phyloP scores from a whole-genome alignment of 305 asterid species.

The Rubia balearica region DNA sequence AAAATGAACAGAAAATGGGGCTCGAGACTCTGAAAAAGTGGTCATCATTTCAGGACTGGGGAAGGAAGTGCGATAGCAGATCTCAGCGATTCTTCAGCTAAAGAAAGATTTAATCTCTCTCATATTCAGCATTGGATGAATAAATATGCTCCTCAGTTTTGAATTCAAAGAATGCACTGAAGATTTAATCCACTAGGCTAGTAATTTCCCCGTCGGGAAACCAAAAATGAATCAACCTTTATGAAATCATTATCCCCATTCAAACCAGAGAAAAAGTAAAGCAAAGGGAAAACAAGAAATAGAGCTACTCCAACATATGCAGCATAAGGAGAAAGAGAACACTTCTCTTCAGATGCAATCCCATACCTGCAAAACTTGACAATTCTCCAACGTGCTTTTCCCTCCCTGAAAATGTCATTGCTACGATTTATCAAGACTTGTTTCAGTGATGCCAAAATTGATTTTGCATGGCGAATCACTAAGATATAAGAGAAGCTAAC shows the following conservation, averaged over 20 bases:
- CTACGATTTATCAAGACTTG: not conserved
- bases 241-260: not conserved
- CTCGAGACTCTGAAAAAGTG: not conserved
- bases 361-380: constrained; percentile 90
- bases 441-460: not conserved
- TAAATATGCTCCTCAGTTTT: not conserved
- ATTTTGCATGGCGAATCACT: not conserved
- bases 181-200: not conserved
- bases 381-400: constrained; percentile 83
- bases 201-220: not conserved
- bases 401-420: constrained; percentile 59
- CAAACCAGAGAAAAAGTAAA: not conserved
- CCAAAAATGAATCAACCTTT: not conserved
- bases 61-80: not conserved
- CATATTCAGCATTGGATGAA: not conserved
- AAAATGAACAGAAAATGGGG: not conserved
- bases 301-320: not conserved
- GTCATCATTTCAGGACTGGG: not conserved
- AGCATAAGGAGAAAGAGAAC: not conserved
- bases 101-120: not conserved
- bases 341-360: constrained; percentile 7
- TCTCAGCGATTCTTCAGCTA: not conserved
- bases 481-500: not conserved
- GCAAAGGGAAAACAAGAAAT: not conserved
- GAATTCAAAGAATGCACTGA: not conserved